These are phyloP conservation scores for Sisymbrium irio DNA, from an alignment of 345 rosid species.

Conservation along the genomic window DNA sequence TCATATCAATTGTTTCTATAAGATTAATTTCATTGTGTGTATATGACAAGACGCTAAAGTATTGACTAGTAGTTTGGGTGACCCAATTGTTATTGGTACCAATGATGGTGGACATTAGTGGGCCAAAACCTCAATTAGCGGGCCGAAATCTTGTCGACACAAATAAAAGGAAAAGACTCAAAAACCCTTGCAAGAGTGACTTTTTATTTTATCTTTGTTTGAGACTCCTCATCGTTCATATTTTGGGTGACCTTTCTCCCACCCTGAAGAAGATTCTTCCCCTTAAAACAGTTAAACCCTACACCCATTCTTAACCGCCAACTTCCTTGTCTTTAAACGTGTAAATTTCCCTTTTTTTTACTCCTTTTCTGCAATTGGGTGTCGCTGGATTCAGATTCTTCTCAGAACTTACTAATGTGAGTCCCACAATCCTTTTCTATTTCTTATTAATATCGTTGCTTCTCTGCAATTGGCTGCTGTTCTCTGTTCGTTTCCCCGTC, in stretches of 20 bases:
- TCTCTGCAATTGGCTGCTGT: neutral
- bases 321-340: slow-evolving; percentile 5
- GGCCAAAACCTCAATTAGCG: neutral
- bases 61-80: no score
- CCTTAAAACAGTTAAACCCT: slow-evolving; percentile 27
- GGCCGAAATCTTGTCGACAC: neutral
- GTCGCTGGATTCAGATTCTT: neutral
- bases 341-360: neutral
- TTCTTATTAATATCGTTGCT: neutral
- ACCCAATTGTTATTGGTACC: neutral
- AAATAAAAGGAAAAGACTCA: neutral
- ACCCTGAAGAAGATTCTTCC: neutral
- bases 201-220: neutral
- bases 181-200: neutral
- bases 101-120: neutral
- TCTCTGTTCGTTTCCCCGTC: neutral
- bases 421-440: neutral
- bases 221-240: neutral
- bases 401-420: neutral
- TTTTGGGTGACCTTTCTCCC: no score
- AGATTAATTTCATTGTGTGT: no score
- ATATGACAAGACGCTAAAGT: no score
- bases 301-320: slow-evolving; percentile 22
- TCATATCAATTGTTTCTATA: no score
- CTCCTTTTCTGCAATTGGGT: neutral